Percentiles rank a stretch among this genome's conserved stretches.
Conservation (phyloP, 208 protist species). For the Endotrypanum monterogeii region DNA sequence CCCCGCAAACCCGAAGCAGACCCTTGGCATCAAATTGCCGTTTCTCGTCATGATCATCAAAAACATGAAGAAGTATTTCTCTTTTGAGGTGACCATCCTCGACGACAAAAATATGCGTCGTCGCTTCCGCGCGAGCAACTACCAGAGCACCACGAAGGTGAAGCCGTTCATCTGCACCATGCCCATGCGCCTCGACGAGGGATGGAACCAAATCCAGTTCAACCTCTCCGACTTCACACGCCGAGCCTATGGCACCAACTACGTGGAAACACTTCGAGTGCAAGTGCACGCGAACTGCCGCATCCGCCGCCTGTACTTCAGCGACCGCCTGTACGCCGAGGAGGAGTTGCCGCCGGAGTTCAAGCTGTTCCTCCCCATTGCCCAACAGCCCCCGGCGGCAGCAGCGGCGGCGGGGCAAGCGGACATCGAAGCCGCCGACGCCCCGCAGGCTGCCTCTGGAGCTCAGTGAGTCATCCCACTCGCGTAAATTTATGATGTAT, state of each 20-base stretch:
- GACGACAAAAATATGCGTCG: slow-evolving; percentile 99
- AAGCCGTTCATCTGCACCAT: slow-evolving; percentile 99
- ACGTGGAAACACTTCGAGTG: slow-evolving; percentile 98
- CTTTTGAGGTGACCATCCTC: slow-evolving; percentile 99
- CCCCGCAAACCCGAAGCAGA: slow-evolving; percentile 96
- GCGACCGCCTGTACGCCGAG: slow-evolving; percentile 98
- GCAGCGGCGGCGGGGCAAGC: slow-evolving; percentile 20
- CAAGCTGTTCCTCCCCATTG: slow-evolving; percentile 97
- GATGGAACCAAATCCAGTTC: slow-evolving; percentile 99
- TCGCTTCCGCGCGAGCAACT: slow-evolving; percentile 99
- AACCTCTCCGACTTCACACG: slow-evolving; percentile 99
- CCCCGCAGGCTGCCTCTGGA: slow-evolving; percentile 11
- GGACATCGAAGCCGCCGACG: slow-evolving; percentile 26
- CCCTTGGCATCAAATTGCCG: slow-evolving; percentile 99
- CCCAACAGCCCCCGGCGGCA: slow-evolving; percentile 50
- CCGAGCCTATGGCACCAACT: slow-evolving; percentile 99
- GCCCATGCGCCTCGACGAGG: slow-evolving; percentile 99
- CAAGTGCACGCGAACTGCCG: slow-evolving; percentile 99
- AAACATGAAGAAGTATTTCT: slow-evolving; percentile 99
- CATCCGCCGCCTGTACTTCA: slow-evolving; percentile 99
- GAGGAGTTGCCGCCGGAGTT: slow-evolving; percentile 99
- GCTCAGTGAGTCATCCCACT: slow-evolving; percentile 12
- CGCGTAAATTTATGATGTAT: neutral
- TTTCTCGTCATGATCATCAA: slow-evolving; percentile 99
- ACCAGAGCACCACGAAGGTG: slow-evolving; percentile 98